Conservation (phyloP, 2,329 filamentous ascomycete genomes). For the Alternaria rosae region DNA sequence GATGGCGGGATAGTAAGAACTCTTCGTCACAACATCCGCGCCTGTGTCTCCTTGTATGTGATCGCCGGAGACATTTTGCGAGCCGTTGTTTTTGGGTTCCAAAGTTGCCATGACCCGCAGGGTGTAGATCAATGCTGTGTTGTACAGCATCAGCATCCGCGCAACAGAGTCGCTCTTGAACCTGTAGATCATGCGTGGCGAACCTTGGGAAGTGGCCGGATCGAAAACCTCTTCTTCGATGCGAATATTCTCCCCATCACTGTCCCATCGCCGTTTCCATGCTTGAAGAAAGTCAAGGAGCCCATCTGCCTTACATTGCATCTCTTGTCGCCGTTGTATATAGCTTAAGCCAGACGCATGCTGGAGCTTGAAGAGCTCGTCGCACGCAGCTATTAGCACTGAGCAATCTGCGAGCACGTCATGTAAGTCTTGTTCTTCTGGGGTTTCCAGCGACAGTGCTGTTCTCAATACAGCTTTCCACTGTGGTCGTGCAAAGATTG, state of each 20-base stretch:
- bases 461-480: constrained; percentile 34
- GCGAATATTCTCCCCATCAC: constrained; percentile 6
- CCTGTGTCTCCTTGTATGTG: not conserved
- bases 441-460: constrained; percentile 19
- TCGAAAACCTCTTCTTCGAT: not conserved
- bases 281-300: constrained; percentile 4
- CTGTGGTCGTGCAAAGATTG: constrained; percentile 33
- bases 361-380: constrained; percentile 10
- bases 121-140: constrained; percentile 37
- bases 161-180: constrained; percentile 14
- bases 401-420: constrained; percentile 41
- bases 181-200: constrained; percentile 3
- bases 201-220: not conserved
- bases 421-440: constrained; percentile 35
- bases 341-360: not conserved
- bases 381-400: constrained; percentile 25
- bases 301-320: not conserved
- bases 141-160: constrained; percentile 38
- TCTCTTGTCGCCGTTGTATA: not conserved
- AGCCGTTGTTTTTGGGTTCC: not conserved
- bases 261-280: constrained; percentile 23
- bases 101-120: constrained; percentile 29
- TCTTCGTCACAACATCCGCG: not conserved
- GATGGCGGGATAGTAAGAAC: constrained; percentile 8
- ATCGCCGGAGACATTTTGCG: not conserved